phyloP scores from a whole-genome alignment of 176 grass and related monocot species.

The Poa pratensis region DNA sequence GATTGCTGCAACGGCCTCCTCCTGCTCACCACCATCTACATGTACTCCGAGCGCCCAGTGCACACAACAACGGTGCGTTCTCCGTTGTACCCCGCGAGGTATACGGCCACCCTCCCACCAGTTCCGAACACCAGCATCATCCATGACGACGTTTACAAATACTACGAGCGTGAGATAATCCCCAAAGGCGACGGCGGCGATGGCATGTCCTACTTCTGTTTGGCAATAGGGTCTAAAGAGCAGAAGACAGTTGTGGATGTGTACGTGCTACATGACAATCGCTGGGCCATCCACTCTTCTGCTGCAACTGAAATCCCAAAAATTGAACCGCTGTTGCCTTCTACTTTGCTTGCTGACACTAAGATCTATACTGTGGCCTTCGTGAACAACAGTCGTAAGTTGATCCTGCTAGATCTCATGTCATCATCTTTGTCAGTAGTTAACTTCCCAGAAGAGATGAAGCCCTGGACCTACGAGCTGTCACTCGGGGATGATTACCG shows the following conservation, averaged over 20 bases:
- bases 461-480: background rate
- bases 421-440: slow-evolving; percentile 18
- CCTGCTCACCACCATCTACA: background rate
- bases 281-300: background rate
- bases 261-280: background rate
- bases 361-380: slow-evolving; percentile 19
- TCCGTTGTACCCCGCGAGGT: background rate
- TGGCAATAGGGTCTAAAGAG: background rate
- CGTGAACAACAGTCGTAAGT: background rate
- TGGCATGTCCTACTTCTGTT: slow-evolving; percentile 4
- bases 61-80: background rate
- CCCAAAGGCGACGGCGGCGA: background rate
- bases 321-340: background rate
- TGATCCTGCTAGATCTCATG: slow-evolving; percentile 22
- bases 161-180: background rate
- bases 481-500: background rate
- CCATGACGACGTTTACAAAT: too few species aligned
- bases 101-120: background rate
- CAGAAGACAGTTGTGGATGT: background rate
- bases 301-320: too few species aligned
- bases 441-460: background rate
- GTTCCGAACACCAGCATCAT: background rate
- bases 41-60: too few species aligned
- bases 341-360: background rate
- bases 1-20: background rate